Evolutionary conservation across 108 stramenopile species (phyloP).

Genomic region (Skeletonema menzelii): DNA sequence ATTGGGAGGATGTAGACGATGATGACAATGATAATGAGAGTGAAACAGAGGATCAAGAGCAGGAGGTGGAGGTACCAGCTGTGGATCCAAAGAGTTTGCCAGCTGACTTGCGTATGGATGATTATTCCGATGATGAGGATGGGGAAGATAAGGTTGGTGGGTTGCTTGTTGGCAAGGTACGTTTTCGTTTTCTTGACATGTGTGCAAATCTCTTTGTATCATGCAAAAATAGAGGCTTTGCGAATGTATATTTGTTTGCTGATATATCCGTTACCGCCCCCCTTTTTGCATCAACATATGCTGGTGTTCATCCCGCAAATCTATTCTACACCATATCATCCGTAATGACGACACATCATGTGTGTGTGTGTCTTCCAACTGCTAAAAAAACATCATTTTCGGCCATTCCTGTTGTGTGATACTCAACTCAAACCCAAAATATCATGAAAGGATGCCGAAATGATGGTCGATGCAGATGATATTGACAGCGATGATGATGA

Average conservation of each 20-base stretch:
- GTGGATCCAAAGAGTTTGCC: conserved; percentile 66
- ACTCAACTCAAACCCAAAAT: conserved; percentile 5
- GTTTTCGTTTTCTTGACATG: neutral
- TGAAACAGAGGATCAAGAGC: neutral
- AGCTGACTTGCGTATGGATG: conserved; percentile 90
- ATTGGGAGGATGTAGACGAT: conserved; percentile 28
- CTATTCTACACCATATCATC: neutral
- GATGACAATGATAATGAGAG: conserved; percentile 20
- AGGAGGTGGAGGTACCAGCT: conserved; percentile 27
- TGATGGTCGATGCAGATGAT: conserved; percentile 34
- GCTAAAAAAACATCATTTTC: conserved; percentile 11
- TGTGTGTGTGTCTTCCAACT: neutral
- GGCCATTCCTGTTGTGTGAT: conserved; percentile 58
- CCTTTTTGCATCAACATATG: neutral
- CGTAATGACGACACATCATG: neutral
- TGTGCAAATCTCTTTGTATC: no score
- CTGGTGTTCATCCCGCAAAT: neutral
- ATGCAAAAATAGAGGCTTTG: neutral
- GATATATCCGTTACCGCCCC: neutral
- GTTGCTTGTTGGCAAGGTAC: conserved; percentile 68
- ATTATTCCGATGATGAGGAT: conserved; percentile 90
- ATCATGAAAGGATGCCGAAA: conserved; percentile 62
- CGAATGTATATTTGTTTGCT: neutral
- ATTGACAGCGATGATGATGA: conserved; percentile 46
- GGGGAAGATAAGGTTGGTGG: conserved; percentile 66